Percentiles rank a stretch among this genome's conserved stretches.
Evolutionary conservation across 2,329 filamentous ascomycete species (phyloP).

Genomic region (Xylariaceae sp.): DNA sequence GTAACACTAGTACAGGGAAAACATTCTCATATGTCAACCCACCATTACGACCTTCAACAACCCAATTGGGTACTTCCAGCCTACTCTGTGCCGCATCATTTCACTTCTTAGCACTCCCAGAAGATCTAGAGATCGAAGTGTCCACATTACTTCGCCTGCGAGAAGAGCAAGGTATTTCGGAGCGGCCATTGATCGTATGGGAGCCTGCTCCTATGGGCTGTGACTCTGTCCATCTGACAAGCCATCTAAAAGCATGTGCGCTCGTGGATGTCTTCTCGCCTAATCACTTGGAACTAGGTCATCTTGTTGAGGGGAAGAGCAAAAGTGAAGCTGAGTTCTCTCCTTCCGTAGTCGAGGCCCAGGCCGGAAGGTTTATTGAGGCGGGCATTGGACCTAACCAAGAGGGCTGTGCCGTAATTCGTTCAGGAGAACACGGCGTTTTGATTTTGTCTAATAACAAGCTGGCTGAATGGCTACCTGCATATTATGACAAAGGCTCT

Average conservation of each 20-base stretch:
- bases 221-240: background rate
- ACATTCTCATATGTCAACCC: constrained; percentile 14
- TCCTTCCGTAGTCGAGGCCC: background rate
- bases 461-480: constrained; percentile 12
- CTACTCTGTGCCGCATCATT: constrained; percentile 10
- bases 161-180: constrained; percentile 8
- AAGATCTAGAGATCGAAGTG: constrained; percentile 9
- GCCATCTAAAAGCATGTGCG: background rate
- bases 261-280: constrained; percentile 22
- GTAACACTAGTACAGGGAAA: constrained; percentile 8
- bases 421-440: constrained; percentile 20
- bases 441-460: background rate
- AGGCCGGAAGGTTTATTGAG: background rate
- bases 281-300: constrained; percentile 14
- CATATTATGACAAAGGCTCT: constrained; percentile 9
- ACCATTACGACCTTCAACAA: constrained; percentile 10
- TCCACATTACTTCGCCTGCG: constrained; percentile 11
- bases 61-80: background rate
- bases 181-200: constrained; percentile 18
- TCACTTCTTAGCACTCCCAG: constrained; percentile 17
- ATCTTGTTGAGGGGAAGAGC: constrained; percentile 9
- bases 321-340: constrained; percentile 10
- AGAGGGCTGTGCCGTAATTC: constrained; percentile 6
- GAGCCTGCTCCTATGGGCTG: constrained; percentile 21
- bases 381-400: constrained; percentile 3